Evolutionary conservation across 106 monocot species (phyloP).

Genomic region (Allium fistulosum): DNA sequence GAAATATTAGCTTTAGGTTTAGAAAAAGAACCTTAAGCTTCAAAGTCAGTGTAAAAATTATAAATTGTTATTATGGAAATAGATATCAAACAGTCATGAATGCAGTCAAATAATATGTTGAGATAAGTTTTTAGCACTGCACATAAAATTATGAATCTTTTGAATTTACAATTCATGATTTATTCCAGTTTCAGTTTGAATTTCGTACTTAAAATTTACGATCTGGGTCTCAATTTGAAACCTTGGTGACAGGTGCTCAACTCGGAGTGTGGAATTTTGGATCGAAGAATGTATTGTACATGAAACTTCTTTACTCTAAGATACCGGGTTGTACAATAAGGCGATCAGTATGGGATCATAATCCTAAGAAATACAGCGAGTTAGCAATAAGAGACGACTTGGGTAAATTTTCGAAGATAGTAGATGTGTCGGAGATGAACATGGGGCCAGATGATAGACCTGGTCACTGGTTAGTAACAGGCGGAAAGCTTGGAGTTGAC

Average conservation of each 20-base stretch:
- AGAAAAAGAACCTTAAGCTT: too few species aligned
- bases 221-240: too few species aligned
- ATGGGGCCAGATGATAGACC: slow-evolving; percentile 69
- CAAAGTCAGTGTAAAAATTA: too few species aligned
- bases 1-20: too few species aligned
- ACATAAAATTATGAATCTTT: too few species aligned
- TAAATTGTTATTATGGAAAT: too few species aligned
- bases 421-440: slow-evolving; percentile 54
- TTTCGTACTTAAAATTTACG: too few species aligned
- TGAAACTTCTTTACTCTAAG: slow-evolving; percentile 66
- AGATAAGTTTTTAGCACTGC: too few species aligned
- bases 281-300: slow-evolving; percentile 56
- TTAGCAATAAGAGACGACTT: slow-evolving; percentile 18
- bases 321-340: slow-evolving; percentile 68
- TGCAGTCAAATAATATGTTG: too few species aligned
- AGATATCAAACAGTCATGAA: too few species aligned
- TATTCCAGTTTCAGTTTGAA: too few species aligned
- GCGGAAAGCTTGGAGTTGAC: slow-evolving; percentile 77
- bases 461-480: slow-evolving; percentile 84
- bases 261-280: slow-evolving; percentile 89
- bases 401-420: slow-evolving; percentile 46
- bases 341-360: slow-evolving; percentile 76
- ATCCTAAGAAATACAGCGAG: slow-evolving; percentile 1
- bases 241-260: slow-evolving; percentile 55
- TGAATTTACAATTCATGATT: too few species aligned